Base-by-base conservation (phyloP, 495 filamentous ascomycete species). In the Hypoxylon crocopeplum region DNA sequence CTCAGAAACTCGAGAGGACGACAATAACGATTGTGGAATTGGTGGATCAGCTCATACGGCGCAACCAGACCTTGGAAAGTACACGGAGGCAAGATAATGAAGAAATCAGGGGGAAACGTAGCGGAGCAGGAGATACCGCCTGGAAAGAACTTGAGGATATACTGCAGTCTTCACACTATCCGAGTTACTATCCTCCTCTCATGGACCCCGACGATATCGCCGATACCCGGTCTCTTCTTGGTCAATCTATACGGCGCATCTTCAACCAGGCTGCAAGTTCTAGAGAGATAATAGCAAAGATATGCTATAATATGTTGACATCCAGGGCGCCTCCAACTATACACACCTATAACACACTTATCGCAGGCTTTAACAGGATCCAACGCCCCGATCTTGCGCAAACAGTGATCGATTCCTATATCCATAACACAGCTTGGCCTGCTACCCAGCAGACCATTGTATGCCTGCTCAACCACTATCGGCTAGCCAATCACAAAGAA, bases 281-380 rank as follows among this genome's bases (percentile, higher is more conserved):
- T 20, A 66, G 68, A 17, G 66, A 74, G 16, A 64, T 75, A 22
- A 67, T 87, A 7, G 79, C 77, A 2, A 86, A 84, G 60, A 79
- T 92, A 20, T 89, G 84, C 69, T 86, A 86, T 63, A 87, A 88
- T 68, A 69, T 93, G 2, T 76, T 90, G 10, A 71, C 81, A 2
- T 83, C 78, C 3, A 56, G 71, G 3, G 69, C 80, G 3, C 79
- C 86, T 4, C 88, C 88, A 1, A 79, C 78, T 45, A 76, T 87
- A 12, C 64, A 79, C 25, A 91, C 85, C 8, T 91, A 86, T 73
- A 90, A 90, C 61, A 73, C 78, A 24, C 75, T 93, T 19, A 79
- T 93, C 13, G 61, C 75, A 11, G 75, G 77, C 21, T 83, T 93
- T 37, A 79, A 79, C 30, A 70, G 73, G 22, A 68, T 85, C 11